Percentiles rank a stretch among this genome's conserved stretches.
These are phyloP conservation scores for Russula foetens DNA, from an alignment of 768 basidiomycete species.

Conservation along the genomic window DNA sequence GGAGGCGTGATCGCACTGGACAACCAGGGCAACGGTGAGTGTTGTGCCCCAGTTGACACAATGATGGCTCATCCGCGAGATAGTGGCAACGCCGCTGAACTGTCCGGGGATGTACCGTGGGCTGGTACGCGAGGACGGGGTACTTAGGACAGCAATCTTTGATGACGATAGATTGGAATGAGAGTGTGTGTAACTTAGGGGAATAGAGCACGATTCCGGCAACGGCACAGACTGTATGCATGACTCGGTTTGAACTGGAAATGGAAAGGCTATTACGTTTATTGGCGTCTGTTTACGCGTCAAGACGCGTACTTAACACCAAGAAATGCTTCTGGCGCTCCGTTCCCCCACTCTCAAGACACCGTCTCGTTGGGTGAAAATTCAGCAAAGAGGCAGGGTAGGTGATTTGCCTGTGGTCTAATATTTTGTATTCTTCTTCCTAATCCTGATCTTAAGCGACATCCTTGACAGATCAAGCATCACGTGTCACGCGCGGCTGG, in stretches of 20 bases:
- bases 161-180: constrained; percentile 45
- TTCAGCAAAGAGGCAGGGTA: not conserved
- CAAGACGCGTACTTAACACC: not conserved
- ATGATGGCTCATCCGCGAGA: not conserved
- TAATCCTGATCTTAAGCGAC: not conserved
- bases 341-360: not conserved
- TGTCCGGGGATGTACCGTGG: constrained; percentile 81
- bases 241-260: not conserved
- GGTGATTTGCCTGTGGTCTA: not conserved
- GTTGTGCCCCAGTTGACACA: not conserved
- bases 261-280: not conserved
- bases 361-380: constrained; percentile 3
- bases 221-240: no score
- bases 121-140: constrained; percentile 58
- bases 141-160: constrained; percentile 71
- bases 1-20: constrained; percentile 77
- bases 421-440: not conserved
- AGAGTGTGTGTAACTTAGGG: not conserved
- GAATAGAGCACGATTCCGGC: no score
- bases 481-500: not conserved
- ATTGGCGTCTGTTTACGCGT: constrained; percentile 9
- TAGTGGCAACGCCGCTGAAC: constrained; percentile 69
- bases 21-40: constrained; percentile 55
- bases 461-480: not conserved
- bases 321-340: not conserved